These are phyloP conservation scores for Bisporella sp. DNA, from an alignment of 2,329 filamentous ascomycete species.

Conservation along the genomic window DNA sequence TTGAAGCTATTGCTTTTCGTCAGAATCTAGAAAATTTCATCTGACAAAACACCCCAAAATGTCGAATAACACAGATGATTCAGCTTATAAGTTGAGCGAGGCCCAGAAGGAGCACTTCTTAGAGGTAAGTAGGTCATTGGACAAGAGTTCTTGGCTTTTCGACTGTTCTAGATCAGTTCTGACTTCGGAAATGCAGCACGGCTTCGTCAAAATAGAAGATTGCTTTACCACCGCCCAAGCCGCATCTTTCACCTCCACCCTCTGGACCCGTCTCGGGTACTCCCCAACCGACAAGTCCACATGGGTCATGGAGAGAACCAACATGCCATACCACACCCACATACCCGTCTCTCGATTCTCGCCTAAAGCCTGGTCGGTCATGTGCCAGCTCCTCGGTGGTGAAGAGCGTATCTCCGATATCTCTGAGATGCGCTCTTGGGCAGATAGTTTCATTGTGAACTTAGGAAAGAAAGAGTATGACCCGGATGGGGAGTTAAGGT, in stretches of 20 bases:
- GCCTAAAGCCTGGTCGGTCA: conserved; percentile 59
- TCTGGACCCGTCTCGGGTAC: conserved; percentile 63
- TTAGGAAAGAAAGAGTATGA: conserved; percentile 50
- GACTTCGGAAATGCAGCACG: conserved; percentile 29
- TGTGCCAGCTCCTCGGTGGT: conserved; percentile 59
- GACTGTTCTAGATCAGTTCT: too few species aligned
- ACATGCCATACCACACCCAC: conserved; percentile 56
- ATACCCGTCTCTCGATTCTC: conserved; percentile 50
- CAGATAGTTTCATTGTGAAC: conserved; percentile 64
- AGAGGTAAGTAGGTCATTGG: not conserved
- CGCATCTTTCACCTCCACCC: conserved; percentile 36
- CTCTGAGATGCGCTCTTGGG: conserved; percentile 44
- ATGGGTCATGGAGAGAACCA: conserved; percentile 53
- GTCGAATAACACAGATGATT: conserved; percentile 3
- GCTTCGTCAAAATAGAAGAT: conserved; percentile 44
- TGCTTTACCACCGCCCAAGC: conserved; percentile 45
- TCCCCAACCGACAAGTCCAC: conserved; percentile 55
- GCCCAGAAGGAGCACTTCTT: conserved; percentile 47
- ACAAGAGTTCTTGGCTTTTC: too few species aligned
- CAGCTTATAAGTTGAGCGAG: conserved; percentile 27
- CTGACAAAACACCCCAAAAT: not conserved
- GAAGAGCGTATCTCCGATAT: conserved; percentile 42
- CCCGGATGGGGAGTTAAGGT: conserved; percentile 40
- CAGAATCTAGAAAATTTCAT: too few species aligned
- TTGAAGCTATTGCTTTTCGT: too few species aligned